These are phyloP conservation scores for Monilinia polystroma DNA, from an alignment of 2,329 filamentous ascomycete species.

Conservation along the genomic window DNA sequence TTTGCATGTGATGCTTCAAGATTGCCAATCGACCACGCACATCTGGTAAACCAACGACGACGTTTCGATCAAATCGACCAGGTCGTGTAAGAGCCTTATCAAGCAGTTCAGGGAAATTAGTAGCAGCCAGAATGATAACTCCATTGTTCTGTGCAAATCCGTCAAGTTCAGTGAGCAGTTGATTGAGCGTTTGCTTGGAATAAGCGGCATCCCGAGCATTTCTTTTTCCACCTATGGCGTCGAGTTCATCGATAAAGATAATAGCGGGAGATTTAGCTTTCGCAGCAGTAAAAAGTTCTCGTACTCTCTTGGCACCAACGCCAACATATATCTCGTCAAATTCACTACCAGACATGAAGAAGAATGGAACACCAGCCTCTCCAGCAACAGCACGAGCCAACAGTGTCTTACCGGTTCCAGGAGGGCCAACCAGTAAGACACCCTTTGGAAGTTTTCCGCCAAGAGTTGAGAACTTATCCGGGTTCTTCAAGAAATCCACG, in stretches of 20 bases:
- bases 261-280: conserved; percentile 86
- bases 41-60: conserved; percentile 85
- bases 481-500: conserved; percentile 92
- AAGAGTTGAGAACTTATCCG: conserved; percentile 87
- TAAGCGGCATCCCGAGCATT: conserved; percentile 93
- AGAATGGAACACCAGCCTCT: conserved; percentile 96
- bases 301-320: conserved; percentile 92
- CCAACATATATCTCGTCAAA: conserved; percentile 99
- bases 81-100: conserved; percentile 94
- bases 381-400: conserved; percentile 93
- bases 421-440: conserved; percentile 90
- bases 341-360: conserved; percentile 99
- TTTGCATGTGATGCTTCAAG: conserved; percentile 88
- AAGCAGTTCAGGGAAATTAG: conserved; percentile 90
- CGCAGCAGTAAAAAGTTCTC: conserved; percentile 83
- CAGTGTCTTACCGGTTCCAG: conserved; percentile 95
- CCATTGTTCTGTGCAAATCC: conserved; percentile 94
- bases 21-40: conserved; percentile 92
- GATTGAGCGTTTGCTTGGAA: conserved; percentile 95
- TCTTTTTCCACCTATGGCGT: conserved; percentile 91
- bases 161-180: conserved; percentile 93
- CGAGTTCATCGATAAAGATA: conserved; percentile 91
- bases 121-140: conserved; percentile 93
- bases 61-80: conserved; percentile 92
- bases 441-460: conserved; percentile 97